Conservation (phyloP, 345 rosid genomes). For the Firmiana major region DNA sequence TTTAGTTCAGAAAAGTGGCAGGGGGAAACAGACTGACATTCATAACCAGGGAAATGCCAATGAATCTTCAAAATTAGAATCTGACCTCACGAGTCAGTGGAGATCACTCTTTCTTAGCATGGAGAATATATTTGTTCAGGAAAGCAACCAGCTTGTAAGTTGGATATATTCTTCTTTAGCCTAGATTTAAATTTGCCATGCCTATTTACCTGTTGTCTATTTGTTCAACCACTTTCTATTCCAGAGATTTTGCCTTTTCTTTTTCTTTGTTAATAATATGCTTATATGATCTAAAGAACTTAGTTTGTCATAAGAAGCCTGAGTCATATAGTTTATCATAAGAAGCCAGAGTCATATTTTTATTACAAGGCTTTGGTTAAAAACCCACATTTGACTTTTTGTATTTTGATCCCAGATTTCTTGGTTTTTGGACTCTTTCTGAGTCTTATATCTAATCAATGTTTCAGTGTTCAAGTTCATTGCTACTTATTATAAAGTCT, state of each 20-base stretch:
- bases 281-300: neutral
- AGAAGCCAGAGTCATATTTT: slow-evolving; percentile 1
- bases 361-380: slow-evolving; percentile 9
- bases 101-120: slow-evolving; percentile 73
- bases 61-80: slow-evolving; percentile 47
- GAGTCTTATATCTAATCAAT: neutral
- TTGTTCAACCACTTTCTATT: neutral
- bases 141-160: slow-evolving; percentile 81
- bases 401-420: neutral
- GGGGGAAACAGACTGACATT: slow-evolving; percentile 40
- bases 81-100: slow-evolving; percentile 69
- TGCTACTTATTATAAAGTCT: neutral
- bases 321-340: neutral
- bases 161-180: neutral
- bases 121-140: slow-evolving; percentile 61
- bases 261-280: neutral
- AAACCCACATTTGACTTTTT: neutral
- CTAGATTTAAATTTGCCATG: neutral
- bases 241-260: neutral
- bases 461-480: neutral
- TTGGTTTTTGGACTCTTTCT: neutral
- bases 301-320: neutral
- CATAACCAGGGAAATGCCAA: slow-evolving; percentile 32
- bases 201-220: no score
- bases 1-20: slow-evolving; percentile 48